Evolutionary conservation across 202 grass and related monocot genomes (phyloP), one percentile per base, ranked within the genome.

Genomic region (Elaeis oleifera): DNA sequence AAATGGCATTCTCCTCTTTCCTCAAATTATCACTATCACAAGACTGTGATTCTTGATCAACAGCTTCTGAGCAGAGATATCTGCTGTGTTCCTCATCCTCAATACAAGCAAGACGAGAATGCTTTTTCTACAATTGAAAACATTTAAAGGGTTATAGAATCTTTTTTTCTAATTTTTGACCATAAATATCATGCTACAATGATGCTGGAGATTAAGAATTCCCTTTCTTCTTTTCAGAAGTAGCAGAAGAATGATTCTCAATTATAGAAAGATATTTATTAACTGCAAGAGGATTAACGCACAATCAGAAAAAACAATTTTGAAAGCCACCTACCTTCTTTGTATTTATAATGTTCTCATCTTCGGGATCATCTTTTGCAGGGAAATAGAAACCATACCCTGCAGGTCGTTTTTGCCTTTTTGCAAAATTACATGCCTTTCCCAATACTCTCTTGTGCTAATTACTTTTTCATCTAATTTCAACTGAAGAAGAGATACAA

Each of bases 341-440:
- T 24, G 28, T 52, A 76, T 32, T 81, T 57, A 72, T 64, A 27
- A 11, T 74, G 18, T 59, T 76, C 68, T 88, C 87, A 66, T 89
- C 76, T 79, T 81, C 79, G 81, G 64, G 71, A 57, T 74, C 79
- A 71, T 91, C 84, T 74, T 86, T 84, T 77, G 92, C 88, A 60
- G 82, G 88, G 79, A 97, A 89, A 87, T 91, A 97, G 77, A 97
- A 86, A 69, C 88, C 92, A 66, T 77, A 89, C 59, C 92, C 84
- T 51, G 82, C 71, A 74, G 92, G 92, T 48, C 70, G 78, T 70
- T 91, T 92, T 58, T 91, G 81, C 66, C 77, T 86, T 59, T 83
- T 81, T 65, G 82, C 61, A 80, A 86, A 58, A 91, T 74, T 48
- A 89, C 84, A 81, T 97, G 88, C 17, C 86, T 90, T 83, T 91